Evolutionary conservation across 78 protist genomes (phyloP), one percentile per base, ranked within the genome.

Genomic region (Speleostelium caveatum): DNA sequence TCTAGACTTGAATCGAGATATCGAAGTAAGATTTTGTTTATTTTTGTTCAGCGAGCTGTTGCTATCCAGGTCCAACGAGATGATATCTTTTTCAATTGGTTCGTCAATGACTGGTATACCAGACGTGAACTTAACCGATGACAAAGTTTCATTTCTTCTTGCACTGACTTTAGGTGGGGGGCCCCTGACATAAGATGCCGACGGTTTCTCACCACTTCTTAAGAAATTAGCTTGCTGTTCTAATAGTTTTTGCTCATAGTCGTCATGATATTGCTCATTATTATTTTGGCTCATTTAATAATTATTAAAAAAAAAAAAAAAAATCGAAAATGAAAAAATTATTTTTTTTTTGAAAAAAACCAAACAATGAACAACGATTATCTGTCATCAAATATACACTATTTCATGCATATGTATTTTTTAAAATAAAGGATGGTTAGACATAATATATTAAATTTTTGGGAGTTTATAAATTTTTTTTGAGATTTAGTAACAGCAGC

Each of bases 221-320:
- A 80, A 39, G 32, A 80, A 80, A 69, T 80, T 60, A 32, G 67
- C 59, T 68, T 80, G 90, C 69, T 80, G 90, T 80, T 80, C 41
- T 28, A 79, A 53, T 38, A 79, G 39, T 53, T 79, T 71, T 49
- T 24, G 26, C 19, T 71, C 77, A 71, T 71, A 71, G 45, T 71
- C 77, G 30, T 71, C 77, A 32, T 69, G 5, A 4, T 21, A 5
- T 5, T 30, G 12, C 5, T 58, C 24, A 58, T 58, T 22, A 58
- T 12, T 49, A 8, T 16, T 49, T 49, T 49, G 55, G n/a, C n/a
- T n/a, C n/a, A n/a, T n/a, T n/a, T n/a, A n/a, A n/a, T n/a, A 45
- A 14, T 45, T 45, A 10, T 45, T 14, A 45, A 45, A 45, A 14
- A 45, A 45, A 45, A 45, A 14, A 45, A 45, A 45, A 45, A 45